phyloP scores from a whole-genome alignment of 768 basidiomycete genomes.

The Mycena crocata region DNA sequence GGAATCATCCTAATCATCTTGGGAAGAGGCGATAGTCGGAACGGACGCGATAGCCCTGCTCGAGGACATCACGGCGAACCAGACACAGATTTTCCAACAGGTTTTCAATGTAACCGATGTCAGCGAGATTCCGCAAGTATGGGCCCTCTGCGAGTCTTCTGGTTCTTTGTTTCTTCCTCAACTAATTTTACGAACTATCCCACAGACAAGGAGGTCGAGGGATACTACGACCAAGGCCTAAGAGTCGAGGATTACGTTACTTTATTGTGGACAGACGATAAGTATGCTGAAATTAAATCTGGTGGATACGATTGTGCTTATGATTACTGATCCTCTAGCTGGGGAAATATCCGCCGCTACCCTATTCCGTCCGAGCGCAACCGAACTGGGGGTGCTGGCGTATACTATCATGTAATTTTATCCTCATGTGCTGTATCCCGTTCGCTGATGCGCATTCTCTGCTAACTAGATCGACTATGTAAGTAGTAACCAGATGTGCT shows the following conservation, averaged over 20 bases:
- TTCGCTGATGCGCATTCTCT: not conserved
- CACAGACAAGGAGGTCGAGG: conserved; percentile 70
- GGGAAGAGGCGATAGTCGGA: conserved; percentile 63
- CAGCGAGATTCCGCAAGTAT: conserved; percentile 70
- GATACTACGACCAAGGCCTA: conserved; percentile 74
- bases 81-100: conserved; percentile 67
- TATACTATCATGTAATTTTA: conserved; percentile 70
- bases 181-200: not conserved
- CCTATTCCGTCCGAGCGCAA: conserved; percentile 65
- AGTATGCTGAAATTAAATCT: conserved; percentile 52
- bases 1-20: not conserved
- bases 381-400: conserved; percentile 74
- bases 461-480: conserved; percentile 61
- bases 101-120: conserved; percentile 62
- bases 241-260: conserved; percentile 73
- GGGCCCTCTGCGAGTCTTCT: conserved; percentile 64
- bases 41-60: conserved; percentile 58
- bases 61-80: conserved; percentile 67
- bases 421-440: not conserved
- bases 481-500: no score
- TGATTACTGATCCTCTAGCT: conserved; percentile 53
- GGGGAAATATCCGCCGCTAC: conserved; percentile 77
- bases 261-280: conserved; percentile 79
- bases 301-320: not conserved
- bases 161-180: not conserved